phyloP scores from a whole-genome alignment of 2,329 filamentous ascomycete species.

The Fusarium humuli region DNA sequence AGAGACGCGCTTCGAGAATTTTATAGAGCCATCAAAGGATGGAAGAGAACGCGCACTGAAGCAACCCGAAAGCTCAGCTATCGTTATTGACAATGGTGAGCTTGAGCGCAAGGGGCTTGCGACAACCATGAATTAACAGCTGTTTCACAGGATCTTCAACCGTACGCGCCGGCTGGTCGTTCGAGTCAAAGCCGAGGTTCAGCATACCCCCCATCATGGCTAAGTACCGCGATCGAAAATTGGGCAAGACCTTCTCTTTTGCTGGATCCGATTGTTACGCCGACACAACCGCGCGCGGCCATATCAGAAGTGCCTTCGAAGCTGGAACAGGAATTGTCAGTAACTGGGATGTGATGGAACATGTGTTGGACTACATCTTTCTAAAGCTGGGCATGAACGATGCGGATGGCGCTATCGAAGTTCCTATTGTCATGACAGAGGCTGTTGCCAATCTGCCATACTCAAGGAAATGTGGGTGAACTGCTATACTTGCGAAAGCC shows the following conservation, averaged over 20 bases:
- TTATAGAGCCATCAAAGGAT: constrained; percentile 67
- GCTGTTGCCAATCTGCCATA: constrained; percentile 92
- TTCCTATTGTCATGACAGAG: constrained; percentile 95
- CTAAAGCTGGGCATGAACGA: constrained; percentile 90
- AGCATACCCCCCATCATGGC: constrained; percentile 90
- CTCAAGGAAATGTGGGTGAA: constrained; percentile 79
- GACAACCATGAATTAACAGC: constrained; percentile 36
- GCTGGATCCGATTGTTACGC: constrained; percentile 93
- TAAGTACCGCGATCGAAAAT: constrained; percentile 93
- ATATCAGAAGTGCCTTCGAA: constrained; percentile 92
- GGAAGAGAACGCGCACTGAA: constrained; percentile 77
- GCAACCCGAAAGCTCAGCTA: constrained; percentile 73
- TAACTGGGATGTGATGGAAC: constrained; percentile 99
- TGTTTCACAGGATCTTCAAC: constrained; percentile 77
- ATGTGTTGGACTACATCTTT: constrained; percentile 92
- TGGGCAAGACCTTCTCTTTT: constrained; percentile 91
- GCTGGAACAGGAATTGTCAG: constrained; percentile 89
- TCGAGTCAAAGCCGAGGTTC: constrained; percentile 84
- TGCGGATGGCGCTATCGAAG: constrained; percentile 77
- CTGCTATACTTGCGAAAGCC: not conserved
- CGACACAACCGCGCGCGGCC: constrained; percentile 90
- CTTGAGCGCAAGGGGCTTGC: constrained; percentile 14
- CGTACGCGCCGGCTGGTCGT: constrained; percentile 95
- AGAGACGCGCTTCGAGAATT: constrained; percentile 71
- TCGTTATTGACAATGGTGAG: constrained; percentile 97